Conservation (phyloP, 208 protist species). For the Trichomonas vaginalis region DNA sequence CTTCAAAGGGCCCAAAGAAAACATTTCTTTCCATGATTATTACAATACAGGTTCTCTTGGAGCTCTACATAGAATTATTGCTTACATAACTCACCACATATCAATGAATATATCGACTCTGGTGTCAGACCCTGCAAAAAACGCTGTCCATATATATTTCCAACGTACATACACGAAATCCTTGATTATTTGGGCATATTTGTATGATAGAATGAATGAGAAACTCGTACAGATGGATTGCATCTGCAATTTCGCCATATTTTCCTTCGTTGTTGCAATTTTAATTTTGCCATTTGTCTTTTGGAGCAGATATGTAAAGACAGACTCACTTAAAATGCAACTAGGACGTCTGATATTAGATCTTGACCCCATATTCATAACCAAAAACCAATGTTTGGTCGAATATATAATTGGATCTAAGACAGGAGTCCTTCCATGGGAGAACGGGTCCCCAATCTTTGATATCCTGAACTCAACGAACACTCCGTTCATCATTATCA, state of each 20-base stretch:
- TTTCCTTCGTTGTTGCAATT: not conserved
- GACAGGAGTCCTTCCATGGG: not conserved
- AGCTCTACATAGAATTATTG: not conserved
- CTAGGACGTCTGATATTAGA: not conserved
- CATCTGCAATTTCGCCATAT: not conserved
- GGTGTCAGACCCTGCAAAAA: not conserved
- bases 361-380: not conserved
- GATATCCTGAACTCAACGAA: not conserved
- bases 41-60: not conserved
- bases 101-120: not conserved
- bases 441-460: not conserved
- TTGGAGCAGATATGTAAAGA: not conserved
- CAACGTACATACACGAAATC: not conserved
- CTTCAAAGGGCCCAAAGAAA: not conserved
- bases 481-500: not conserved
- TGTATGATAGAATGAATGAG: not conserved
- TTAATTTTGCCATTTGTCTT: not conserved
- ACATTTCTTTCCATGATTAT: not conserved
- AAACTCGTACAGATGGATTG: not conserved
- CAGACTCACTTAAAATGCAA: not conserved
- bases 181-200: not conserved
- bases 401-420: not conserved
- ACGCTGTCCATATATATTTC: not conserved
- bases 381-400: not conserved
- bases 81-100: not conserved